Evolutionary conservation across 768 basidiomycete genomes (phyloP).

Genomic region (Imleria badia): DNA sequence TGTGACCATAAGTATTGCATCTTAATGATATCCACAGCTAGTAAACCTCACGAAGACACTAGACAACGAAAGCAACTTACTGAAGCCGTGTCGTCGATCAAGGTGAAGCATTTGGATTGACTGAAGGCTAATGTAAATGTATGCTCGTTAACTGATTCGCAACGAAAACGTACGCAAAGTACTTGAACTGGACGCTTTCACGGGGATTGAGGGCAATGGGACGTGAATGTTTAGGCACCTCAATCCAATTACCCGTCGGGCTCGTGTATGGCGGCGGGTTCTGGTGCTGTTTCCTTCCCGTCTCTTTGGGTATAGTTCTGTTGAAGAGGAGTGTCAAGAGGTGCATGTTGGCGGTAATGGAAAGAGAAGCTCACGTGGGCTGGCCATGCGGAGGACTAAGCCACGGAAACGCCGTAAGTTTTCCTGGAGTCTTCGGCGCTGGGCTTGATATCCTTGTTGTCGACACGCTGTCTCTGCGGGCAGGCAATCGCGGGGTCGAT

Average conservation of each 20-base stretch:
- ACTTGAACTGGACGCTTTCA: constrained; percentile 18
- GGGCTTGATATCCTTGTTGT: background rate
- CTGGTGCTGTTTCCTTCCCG: background rate
- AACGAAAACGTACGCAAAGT: constrained; percentile 16
- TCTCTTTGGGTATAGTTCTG: background rate
- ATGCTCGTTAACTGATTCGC: background rate
- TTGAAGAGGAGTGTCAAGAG: background rate
- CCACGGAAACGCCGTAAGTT: constrained; percentile 7
- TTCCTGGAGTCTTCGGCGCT: background rate
- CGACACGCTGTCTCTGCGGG: background rate
- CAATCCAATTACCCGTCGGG: constrained; percentile 9
- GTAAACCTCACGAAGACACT: background rate
- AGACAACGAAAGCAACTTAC: constrained; percentile 2
- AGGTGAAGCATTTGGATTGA: constrained; percentile 20
- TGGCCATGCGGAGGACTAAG: background rate
- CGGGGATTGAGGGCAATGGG: constrained; percentile 8
- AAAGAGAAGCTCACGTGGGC: constrained; percentile 9
- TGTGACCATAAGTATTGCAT: constrained; percentile 25
- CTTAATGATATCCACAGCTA: background rate
- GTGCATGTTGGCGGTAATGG: background rate
- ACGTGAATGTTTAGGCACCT: constrained; percentile 7
- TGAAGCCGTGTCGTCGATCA: constrained; percentile 23
- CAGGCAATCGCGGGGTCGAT: background rate
- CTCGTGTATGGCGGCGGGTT: constrained; percentile 17
- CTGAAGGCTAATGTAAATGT: constrained; percentile 9